Base-by-base conservation (phyloP, 2,329 filamentous ascomycete species). In the Venturia oleaginea region DNA sequence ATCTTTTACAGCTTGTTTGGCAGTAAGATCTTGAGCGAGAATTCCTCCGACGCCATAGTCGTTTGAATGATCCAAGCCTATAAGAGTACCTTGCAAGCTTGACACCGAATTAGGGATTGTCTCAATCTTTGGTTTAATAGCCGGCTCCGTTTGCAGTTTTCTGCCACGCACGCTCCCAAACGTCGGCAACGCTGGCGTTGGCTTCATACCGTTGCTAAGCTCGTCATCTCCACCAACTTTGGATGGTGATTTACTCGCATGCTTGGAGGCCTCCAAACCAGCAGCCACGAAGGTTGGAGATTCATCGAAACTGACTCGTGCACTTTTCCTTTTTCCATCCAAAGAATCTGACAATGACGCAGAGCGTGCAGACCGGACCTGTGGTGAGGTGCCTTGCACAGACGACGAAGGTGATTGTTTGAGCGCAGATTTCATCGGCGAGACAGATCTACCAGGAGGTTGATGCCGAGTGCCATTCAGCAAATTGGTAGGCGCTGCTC, bases 231-330 rank as follows among this genome's bases (percentile, higher is more conserved):
- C 84, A 69, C 61, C 63, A 46, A 43, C 27, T 40, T 82, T 83
- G 72, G 83, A 82, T 67, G 67, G n/a, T 66, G 65, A 7, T 73
- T 68, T 51, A 70, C 71, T 30, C n/a, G 46, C 59, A 32, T 59
- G 17, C 65, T 66, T 38, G 13, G 40, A 62, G n/a, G 59, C 51
- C 24, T 62, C 38, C 48, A 84, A 79, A 7, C 81, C 82, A 27
- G 84, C 79, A 2, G 84, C 76, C 11, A 83, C 79, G 2, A 85
- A 76, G 11, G 83, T 76, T 10, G 80, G 83, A n/a, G 83, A 81
- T 61, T 91, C 88, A 67, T 91, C 87, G 71, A 92, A 97, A 76
- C 91, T 96, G 59, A 92, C 89, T 30, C 89, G 81, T 1, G 84
- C 83, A 46, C 81, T 83, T 74, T 88, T 91, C 75, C 86, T 91